A percentile compares a stretch with the other conserved stretches of the same genome.
These are phyloP conservation scores for Galerina marginata DNA, from an alignment of 768 basidiomycete genomes.

Conservation along the genomic window DNA sequence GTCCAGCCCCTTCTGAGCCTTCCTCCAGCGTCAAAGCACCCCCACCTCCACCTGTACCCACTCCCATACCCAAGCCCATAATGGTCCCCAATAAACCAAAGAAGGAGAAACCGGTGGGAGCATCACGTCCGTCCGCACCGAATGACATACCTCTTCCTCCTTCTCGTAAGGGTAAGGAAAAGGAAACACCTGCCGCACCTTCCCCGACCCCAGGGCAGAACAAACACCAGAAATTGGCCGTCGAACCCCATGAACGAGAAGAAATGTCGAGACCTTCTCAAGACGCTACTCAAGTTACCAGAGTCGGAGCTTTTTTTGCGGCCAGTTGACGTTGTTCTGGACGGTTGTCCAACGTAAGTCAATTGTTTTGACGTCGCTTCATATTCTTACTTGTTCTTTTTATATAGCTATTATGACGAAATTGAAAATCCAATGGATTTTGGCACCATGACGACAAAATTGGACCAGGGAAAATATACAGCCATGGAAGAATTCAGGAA, in stretches of 20 bases:
- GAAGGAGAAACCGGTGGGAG: constrained; percentile 47
- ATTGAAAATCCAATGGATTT: constrained; percentile 95
- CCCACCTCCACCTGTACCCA: constrained; percentile 16
- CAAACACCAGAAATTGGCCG: constrained; percentile 40
- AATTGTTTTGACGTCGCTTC: neutral
- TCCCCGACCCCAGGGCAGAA: constrained; percentile 12
- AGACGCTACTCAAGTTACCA: constrained; percentile 59
- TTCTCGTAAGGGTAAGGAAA: constrained; percentile 79
- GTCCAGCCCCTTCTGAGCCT: constrained; percentile 47
- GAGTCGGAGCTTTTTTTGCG: constrained; percentile 76
- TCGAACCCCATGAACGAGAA: constrained; percentile 74
- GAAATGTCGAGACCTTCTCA: constrained; percentile 81
- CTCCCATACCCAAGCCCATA: constrained; percentile 27
- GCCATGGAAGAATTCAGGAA: constrained; percentile 83
- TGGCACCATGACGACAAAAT: constrained; percentile 74
- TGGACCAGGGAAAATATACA: constrained; percentile 69
- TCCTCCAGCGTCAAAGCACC: constrained; percentile 21
- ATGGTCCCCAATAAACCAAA: constrained; percentile 37
- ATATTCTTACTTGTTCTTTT: constrained; percentile 13
- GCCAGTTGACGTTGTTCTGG: constrained; percentile 82
- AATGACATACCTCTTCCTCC: constrained; percentile 39
- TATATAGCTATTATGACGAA: constrained; percentile 84
- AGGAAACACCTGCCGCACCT: constrained; percentile 44
- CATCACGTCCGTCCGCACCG: constrained; percentile 22
- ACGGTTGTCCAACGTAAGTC: constrained; percentile 91